A percentile compares a stretch with the other conserved stretches of the same genome.
These are phyloP conservation scores for Paramecium biaurelia DNA, from an alignment of 73 alveolate genomes.

Conservation along the genomic window DNA sequence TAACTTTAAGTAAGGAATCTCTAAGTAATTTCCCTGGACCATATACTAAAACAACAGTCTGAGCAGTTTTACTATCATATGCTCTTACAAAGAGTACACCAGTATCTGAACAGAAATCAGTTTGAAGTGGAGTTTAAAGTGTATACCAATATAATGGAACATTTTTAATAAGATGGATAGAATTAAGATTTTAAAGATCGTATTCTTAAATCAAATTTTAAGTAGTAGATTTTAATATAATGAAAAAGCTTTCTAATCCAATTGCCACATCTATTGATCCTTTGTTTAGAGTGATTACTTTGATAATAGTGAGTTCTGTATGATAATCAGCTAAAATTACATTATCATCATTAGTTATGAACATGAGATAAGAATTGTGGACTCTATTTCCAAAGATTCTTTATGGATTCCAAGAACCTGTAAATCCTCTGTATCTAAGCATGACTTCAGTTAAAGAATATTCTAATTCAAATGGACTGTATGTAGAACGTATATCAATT, in stretches of 20 bases:
- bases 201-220: background rate
- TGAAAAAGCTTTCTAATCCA: background rate
- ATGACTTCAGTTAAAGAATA: background rate
- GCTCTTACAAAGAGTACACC: conserved; percentile 45
- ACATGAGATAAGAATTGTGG: background rate
- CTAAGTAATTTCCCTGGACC: background rate
- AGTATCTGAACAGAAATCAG: conserved; percentile 38
- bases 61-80: background rate
- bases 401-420: conserved; percentile 10
- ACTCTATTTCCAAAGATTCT: conserved; percentile 37
- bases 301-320: background rate
- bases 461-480: background rate
- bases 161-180: background rate
- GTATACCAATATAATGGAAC: conserved; percentile 35
- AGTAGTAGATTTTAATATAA: background rate
- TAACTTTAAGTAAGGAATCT: background rate
- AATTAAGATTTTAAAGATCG: background rate
- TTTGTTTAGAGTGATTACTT: background rate
- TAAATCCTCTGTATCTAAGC: background rate
- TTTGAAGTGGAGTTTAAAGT: background rate
- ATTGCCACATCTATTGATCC: conserved; percentile 2
- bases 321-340: conserved; percentile 31
- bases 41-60: conserved; percentile 31
- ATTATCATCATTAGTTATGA: background rate
- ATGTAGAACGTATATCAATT: background rate